Percentiles rank a stretch among this genome's conserved stretches.
phyloP scores from a whole-genome alignment of 768 basidiomycete genomes.

The Leucocoprinus sp. region DNA sequence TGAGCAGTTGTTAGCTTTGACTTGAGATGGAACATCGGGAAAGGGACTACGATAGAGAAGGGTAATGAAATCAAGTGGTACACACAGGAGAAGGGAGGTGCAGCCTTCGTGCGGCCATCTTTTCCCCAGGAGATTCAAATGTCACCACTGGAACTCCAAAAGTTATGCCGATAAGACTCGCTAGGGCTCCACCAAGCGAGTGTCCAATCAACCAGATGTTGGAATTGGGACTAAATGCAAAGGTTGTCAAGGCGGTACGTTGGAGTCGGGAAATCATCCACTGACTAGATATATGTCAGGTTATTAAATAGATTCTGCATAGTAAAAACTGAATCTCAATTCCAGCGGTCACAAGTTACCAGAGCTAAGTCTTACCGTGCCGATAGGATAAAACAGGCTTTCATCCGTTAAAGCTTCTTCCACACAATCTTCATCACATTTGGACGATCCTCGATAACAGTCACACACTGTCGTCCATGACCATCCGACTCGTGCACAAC shows the following conservation, averaged over 20 bases:
- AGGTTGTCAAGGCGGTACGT: not conserved
- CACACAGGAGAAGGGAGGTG: constrained; percentile 88
- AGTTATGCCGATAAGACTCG: constrained; percentile 76
- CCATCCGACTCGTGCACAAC: constrained; percentile 89
- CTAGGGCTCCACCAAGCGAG: constrained; percentile 65
- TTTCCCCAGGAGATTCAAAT: constrained; percentile 88
- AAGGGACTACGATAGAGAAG: not conserved
- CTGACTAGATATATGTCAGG: constrained; percentile 77
- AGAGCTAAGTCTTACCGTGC: constrained; percentile 48
- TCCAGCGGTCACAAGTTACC: not conserved
- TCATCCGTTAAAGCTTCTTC: constrained; percentile 70
- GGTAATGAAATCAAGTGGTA: constrained; percentile 17
- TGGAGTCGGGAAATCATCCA: not conserved
- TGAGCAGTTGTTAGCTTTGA: not conserved
- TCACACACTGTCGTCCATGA: constrained; percentile 92
- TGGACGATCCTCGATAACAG: constrained; percentile 74
- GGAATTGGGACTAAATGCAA: constrained; percentile 48
- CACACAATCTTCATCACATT: constrained; percentile 75
- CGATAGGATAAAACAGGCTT: constrained; percentile 83
- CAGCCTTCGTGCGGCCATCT: constrained; percentile 65
- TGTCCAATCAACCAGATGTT: constrained; percentile 86
- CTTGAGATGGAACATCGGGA: not conserved
- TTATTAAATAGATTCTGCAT: constrained; percentile 89
- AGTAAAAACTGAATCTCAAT: not conserved
- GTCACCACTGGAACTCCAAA: constrained; percentile 85